phyloP scores from a whole-genome alignment of 2,329 filamentous ascomycete species.

The Phialophora macrospora region DNA sequence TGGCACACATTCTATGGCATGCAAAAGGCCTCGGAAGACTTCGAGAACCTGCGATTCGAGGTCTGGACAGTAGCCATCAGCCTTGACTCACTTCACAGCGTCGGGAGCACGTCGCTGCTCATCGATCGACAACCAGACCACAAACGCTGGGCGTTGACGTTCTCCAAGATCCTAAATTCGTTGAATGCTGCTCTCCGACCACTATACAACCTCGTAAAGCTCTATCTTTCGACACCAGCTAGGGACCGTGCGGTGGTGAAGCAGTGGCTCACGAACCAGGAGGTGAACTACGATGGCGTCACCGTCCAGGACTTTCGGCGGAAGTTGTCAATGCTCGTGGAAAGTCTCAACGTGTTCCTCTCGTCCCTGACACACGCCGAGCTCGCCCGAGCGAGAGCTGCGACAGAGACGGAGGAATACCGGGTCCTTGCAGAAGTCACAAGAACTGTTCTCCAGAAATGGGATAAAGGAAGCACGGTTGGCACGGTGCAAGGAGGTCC shows the following conservation, averaged over 20 bases:
- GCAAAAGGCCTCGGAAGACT: slow-evolving; percentile 36
- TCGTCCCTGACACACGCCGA: slow-evolving; percentile 35
- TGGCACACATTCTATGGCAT: slow-evolving; percentile 37
- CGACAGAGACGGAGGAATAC: slow-evolving; percentile 31
- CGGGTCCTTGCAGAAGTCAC: slow-evolving; percentile 32
- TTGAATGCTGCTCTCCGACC: slow-evolving; percentile 30
- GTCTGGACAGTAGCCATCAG: slow-evolving; percentile 36
- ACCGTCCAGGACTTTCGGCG: slow-evolving; percentile 35
- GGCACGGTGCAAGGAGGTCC: slow-evolving; percentile 3
- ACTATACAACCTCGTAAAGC: slow-evolving; percentile 30
- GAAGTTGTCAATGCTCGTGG: slow-evolving; percentile 35
- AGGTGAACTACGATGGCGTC: slow-evolving; percentile 30
- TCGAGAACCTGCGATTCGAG: slow-evolving; percentile 36
- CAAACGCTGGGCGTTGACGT: slow-evolving; percentile 33
- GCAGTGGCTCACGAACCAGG: slow-evolving; percentile 31
- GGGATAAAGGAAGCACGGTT: slow-evolving; percentile 22
- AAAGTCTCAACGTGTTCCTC: slow-evolving; percentile 36
- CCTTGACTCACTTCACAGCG: slow-evolving; percentile 34
- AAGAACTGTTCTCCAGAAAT: slow-evolving; percentile 34
- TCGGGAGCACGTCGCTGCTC: slow-evolving; percentile 33
- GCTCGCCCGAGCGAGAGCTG: slow-evolving; percentile 30
- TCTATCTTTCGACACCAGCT: slow-evolving; percentile 29
- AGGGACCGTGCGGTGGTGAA: slow-evolving; percentile 29
- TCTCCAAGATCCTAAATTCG: slow-evolving; percentile 33
- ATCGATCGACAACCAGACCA: slow-evolving; percentile 35